Evolutionary conservation across 1,284 basidiomycete species (phyloP).

Genomic region (Amylostereum areolatum): DNA sequence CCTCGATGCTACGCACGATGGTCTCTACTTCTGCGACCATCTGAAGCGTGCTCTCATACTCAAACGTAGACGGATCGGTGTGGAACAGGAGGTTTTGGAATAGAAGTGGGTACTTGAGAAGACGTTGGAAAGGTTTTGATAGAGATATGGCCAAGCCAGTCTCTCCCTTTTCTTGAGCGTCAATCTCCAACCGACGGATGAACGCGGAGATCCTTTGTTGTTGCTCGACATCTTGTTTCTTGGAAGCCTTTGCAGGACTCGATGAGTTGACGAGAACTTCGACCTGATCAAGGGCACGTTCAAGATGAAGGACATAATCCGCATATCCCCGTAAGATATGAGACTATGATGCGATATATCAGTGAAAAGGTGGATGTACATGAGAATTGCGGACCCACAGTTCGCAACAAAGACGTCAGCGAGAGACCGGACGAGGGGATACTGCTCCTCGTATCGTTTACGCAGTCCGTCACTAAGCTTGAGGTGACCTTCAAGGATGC

Average conservation of each 20-base stretch:
- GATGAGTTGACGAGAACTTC: slow-evolving; percentile 58
- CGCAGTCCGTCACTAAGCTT: slow-evolving; percentile 75
- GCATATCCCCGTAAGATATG: slow-evolving; percentile 90
- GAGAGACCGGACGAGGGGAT: slow-evolving; percentile 83
- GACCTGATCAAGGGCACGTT: slow-evolving; percentile 82
- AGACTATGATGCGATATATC: slow-evolving; percentile 44
- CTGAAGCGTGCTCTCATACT: slow-evolving; percentile 92
- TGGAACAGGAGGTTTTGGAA: slow-evolving; percentile 97
- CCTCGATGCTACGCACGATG: slow-evolving; percentile 94
- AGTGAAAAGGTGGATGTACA: slow-evolving; percentile 4
- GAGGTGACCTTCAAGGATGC: slow-evolving; percentile 84
- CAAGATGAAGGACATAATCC: slow-evolving; percentile 87
- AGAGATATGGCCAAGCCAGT: slow-evolving; percentile 90
- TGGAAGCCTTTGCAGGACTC: slow-evolving; percentile 73
- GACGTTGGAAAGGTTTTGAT: slow-evolving; percentile 94
- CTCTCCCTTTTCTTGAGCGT: slow-evolving; percentile 82
- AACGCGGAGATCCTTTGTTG: slow-evolving; percentile 70
- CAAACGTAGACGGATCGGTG: slow-evolving; percentile 94
- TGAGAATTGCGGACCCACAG: slow-evolving; percentile 45
- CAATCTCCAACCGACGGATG: slow-evolving; percentile 72
- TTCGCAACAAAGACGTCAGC: slow-evolving; percentile 92
- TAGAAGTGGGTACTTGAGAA: slow-evolving; percentile 94
- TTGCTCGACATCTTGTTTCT: slow-evolving; percentile 73
- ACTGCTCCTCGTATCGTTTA: slow-evolving; percentile 90
- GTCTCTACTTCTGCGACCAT: slow-evolving; percentile 97